Evolutionary conservation across 306 rosid species (phyloP).

Genomic region (Lathyrus tuberosus): DNA sequence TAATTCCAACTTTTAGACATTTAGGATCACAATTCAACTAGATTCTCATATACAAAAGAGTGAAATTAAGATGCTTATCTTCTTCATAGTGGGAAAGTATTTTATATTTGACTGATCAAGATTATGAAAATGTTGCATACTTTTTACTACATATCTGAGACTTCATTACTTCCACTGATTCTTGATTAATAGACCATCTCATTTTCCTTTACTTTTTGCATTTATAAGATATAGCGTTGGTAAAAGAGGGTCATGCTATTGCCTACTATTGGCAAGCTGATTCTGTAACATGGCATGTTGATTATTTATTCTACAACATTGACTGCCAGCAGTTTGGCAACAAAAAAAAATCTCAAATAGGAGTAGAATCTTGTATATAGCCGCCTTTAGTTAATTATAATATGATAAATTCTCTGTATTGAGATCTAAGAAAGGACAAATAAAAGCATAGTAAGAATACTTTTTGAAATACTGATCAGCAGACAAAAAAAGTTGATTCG

Average conservation of each 20-base stretch:
- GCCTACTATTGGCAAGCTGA: neutral
- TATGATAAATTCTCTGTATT: slow-evolving; percentile 1
- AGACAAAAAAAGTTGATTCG: slow-evolving; percentile 38
- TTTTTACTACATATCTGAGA: slow-evolving; percentile 28
- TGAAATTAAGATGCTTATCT: too few species aligned
- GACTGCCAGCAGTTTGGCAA: neutral
- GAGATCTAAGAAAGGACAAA: slow-evolving; percentile 23
- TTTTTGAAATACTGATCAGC: neutral
- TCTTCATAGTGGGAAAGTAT: too few species aligned
- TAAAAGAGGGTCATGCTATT: slow-evolving; percentile 4
- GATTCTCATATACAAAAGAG: slow-evolving; percentile 12
- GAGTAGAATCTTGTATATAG: neutral
- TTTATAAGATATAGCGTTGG: neutral
- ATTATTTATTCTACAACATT: slow-evolving; percentile 28
- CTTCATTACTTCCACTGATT: neutral
- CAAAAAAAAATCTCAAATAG: too few species aligned
- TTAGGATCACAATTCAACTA: slow-evolving; percentile 27
- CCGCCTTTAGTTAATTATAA: neutral
- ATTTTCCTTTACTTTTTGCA: slow-evolving; percentile 11
- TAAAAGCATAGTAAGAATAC: neutral
- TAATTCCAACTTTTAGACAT: too few species aligned
- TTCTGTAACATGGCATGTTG: slow-evolving; percentile 11
- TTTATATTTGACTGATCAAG: neutral
- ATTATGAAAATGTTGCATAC: neutral
- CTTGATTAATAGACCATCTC: slow-evolving; percentile 13